phyloP scores from a whole-genome alignment of 805 yeast species.

The Zygosaccharomyces rouxii region DNA sequence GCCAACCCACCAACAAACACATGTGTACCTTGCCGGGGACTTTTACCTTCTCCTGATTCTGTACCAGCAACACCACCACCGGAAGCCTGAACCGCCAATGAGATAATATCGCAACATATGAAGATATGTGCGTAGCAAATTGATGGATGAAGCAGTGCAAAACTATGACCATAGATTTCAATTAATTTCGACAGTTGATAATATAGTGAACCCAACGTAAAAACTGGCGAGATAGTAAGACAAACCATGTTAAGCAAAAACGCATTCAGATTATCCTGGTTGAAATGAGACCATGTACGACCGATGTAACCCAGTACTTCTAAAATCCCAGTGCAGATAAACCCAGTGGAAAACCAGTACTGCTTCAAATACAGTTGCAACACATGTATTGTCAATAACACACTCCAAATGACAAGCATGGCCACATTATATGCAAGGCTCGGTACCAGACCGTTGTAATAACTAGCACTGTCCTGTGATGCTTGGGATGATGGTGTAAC shows the following conservation, averaged over 20 bases:
- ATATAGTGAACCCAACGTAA: constrained; percentile 81
- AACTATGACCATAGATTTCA: constrained; percentile 54
- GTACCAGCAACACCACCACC: constrained; percentile 76
- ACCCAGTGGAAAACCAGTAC: constrained; percentile 61
- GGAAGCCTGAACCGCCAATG: constrained; percentile 62
- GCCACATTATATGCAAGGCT: constrained; percentile 54
- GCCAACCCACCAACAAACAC: constrained; percentile 76
- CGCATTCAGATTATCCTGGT: constrained; percentile 35
- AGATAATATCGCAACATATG: constrained; percentile 58
- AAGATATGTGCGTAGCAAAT: constrained; percentile 50
- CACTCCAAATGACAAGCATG: constrained; percentile 50
- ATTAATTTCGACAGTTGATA: constrained; percentile 63
- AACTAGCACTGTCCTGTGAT: neutral
- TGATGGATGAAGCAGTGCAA: constrained; percentile 40
- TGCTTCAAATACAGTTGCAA: constrained; percentile 47
- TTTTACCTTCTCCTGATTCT: constrained; percentile 17
- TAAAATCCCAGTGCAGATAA: constrained; percentile 50
- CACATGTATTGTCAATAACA: constrained; percentile 43
- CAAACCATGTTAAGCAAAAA: constrained; percentile 63
- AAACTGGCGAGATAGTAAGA: constrained; percentile 76
- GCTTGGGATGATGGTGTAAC: neutral
- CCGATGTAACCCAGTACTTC: constrained; percentile 70
- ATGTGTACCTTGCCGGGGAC: constrained; percentile 23
- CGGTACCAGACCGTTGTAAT: constrained; percentile 46
- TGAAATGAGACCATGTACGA: constrained; percentile 44